These are phyloP conservation scores for Iris macrosiphon DNA, from an alignment of 106 monocot species.

Conservation along the genomic window DNA sequence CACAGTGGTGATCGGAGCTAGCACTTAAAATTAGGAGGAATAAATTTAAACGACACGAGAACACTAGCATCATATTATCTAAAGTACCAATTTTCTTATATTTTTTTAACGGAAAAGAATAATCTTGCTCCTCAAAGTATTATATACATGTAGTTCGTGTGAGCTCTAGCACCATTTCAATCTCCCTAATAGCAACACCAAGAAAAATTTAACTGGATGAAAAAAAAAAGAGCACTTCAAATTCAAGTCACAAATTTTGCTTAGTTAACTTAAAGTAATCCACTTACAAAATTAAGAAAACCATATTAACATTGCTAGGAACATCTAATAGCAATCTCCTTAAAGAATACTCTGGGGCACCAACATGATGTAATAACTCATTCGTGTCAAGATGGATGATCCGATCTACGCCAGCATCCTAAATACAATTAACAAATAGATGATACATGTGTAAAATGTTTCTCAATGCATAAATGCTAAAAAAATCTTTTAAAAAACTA, in stretches of 20 bases:
- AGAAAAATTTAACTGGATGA: no score
- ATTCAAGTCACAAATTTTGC: background rate
- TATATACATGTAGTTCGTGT: no score
- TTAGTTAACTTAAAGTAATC: background rate
- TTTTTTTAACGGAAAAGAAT: no score
- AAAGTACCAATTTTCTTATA: no score
- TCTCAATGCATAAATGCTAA: background rate
- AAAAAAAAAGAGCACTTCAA: conserved; percentile 15
- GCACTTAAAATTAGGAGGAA: no score
- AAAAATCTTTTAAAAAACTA: no score
- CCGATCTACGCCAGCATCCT: conserved; percentile 93
- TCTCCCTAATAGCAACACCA: no score
- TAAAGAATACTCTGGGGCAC: conserved; percentile 79
- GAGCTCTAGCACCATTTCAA: no score
- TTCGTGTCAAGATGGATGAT: conserved; percentile 98
- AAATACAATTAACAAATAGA: background rate
- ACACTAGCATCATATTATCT: no score
- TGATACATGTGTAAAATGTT: background rate
- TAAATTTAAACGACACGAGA: no score
- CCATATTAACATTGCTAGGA: conserved; percentile 85
- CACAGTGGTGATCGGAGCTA: no score
- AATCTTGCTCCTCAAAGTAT: no score
- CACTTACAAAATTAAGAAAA: conserved; percentile 97
- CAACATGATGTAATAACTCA: conserved; percentile 88
- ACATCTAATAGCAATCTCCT: conserved; percentile 62